Evolutionary conservation across 768 basidiomycete genomes (phyloP), one percentile per base, ranked within the genome.

Genomic region (Tylopilus sp.): DNA sequence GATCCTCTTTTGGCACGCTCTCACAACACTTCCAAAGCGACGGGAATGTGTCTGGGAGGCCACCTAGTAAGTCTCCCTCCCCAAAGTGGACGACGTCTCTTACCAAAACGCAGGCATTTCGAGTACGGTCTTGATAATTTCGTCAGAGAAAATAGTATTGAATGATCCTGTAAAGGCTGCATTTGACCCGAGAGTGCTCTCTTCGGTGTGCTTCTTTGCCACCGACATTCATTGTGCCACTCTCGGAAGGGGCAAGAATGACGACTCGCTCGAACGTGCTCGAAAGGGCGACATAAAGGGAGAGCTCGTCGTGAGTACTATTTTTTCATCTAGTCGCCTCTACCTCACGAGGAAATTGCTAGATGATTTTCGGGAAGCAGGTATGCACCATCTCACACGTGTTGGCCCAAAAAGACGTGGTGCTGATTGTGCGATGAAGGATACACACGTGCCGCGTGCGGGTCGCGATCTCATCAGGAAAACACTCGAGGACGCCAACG

Each of bases 301-400:
- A 40, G 94, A 97, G 64, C 70, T 97, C 12, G 85, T 91, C 58
- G 90, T 90, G 70, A 51, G 86, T 67, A 28, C 26, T 22, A 2
- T n/a, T 41, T 10, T 39, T 3, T 52, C 26, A 22, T 31, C 7
- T n/a, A 4, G 2, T 20, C 1, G 8, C 41, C 22, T 28, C 26
- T n/a, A 15, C 38, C 26, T 52, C 11, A 50, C 40, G 3, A n/a
- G 26, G n/a, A 13, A 31, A 26, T 35, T 33, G 48, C 22, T 18
- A 94, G 81, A 87, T 97, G 87, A 92, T 98, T 47, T 98, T 98
- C 63, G 95, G 95, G 7, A 94, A 95, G 66, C 91, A 95, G 77
- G 90, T 83, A 59, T 48, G 72, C 53, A 7, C 11, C 26, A 13
- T 11, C 1, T 23, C 6, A 31, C 42, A 17, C 31, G n/a, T n/a